These are phyloP conservation scores for Tolypocladium paradoxum DNA, from an alignment of 2,329 filamentous ascomycete genomes.

Conservation along the genomic window DNA sequence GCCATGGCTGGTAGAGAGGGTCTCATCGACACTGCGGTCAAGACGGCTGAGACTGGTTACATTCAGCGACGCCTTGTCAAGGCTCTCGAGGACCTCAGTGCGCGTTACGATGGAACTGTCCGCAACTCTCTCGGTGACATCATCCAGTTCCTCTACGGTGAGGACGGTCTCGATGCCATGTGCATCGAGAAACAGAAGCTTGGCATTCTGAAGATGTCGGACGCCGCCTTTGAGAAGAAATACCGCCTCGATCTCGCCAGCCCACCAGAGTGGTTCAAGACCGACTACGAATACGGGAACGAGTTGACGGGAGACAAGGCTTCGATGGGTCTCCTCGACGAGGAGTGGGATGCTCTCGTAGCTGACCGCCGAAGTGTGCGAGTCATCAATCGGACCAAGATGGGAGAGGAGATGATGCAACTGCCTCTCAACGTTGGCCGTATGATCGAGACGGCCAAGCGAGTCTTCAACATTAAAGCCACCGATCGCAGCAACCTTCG, in stretches of 20 bases:
- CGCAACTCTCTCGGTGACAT: conserved; percentile 95
- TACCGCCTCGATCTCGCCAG: conserved; percentile 68
- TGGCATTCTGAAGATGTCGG: conserved; percentile 73
- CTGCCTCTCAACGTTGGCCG: conserved; percentile 85
- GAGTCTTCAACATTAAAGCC: conserved; percentile 82
- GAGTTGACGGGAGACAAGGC: conserved; percentile 82
- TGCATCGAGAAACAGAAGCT: conserved; percentile 89
- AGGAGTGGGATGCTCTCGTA: conserved; percentile 71
- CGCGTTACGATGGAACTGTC: conserved; percentile 94
- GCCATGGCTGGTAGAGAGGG: conserved; percentile 99
- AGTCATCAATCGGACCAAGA: conserved; percentile 51
- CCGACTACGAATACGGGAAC: conserved; percentile 61
- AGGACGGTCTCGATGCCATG: conserved; percentile 89
- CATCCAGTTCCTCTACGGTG: conserved; percentile 93
- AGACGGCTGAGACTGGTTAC: conserved; percentile 98
- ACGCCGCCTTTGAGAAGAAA: conserved; percentile 65
- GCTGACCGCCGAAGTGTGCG: conserved; percentile 70
- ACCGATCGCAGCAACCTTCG: conserved; percentile 79
- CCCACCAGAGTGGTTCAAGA: conserved; percentile 49
- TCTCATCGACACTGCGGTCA: conserved; percentile 98
- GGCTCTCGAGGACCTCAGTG: conserved; percentile 93
- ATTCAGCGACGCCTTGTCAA: conserved; percentile 98
- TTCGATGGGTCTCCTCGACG: conserved; percentile 76
- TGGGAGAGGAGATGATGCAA: conserved; percentile 78
- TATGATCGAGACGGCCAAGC: conserved; percentile 82